These are phyloP conservation scores for Botryotinia calthae DNA, from an alignment of 2,329 filamentous ascomycete genomes.

Conservation along the genomic window DNA sequence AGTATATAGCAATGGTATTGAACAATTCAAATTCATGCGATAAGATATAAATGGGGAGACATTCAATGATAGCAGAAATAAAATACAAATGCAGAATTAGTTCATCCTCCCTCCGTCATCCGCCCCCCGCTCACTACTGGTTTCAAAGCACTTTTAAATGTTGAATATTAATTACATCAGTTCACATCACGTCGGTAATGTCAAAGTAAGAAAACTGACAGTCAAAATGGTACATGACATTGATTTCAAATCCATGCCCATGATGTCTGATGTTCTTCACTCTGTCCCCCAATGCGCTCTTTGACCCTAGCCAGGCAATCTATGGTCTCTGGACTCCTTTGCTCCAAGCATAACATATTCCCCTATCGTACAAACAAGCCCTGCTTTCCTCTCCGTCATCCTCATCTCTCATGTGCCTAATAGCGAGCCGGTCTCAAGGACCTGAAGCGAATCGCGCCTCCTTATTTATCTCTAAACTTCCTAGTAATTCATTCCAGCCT, in stretches of 20 bases:
- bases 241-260: slow-evolving; percentile 9
- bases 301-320: not conserved
- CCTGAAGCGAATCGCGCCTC: not conserved
- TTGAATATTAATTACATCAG: not conserved
- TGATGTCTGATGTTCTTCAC: slow-evolving; percentile 4
- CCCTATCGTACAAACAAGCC: slow-evolving; percentile 17
- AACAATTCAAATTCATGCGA: not conserved
- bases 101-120: not conserved
- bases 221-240: slow-evolving; percentile 15
- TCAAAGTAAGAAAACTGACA: not conserved
- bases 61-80: not conserved
- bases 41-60: not conserved
- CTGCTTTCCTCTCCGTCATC: not conserved
- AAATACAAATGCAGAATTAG: not conserved
- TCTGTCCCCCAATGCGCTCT: slow-evolving; percentile 2
- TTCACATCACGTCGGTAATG: not conserved
- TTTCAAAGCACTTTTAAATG: not conserved
- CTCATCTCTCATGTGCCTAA: not conserved
- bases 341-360: slow-evolving; percentile 3
- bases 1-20: slow-evolving; percentile 3
- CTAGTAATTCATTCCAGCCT: slow-evolving; percentile 2
- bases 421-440: not conserved
- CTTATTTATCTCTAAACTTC: slow-evolving; percentile 1
- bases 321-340: not conserved
- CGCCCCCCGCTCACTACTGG: not conserved